Base-by-base conservation (phyloP, 176 grass and related monocot genomes). In the Tuctoria greenei region DNA sequence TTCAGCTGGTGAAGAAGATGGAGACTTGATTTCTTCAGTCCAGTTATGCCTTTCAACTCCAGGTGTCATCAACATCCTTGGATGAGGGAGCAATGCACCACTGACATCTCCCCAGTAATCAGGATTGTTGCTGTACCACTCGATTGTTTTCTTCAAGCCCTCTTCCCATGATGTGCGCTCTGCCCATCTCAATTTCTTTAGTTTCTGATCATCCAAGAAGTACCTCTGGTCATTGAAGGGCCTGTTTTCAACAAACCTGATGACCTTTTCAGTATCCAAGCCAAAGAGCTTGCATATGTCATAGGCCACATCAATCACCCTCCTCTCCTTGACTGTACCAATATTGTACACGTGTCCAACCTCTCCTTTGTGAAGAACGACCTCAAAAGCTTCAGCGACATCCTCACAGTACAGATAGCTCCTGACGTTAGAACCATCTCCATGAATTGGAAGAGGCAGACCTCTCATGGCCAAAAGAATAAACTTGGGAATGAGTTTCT, bases 171-270 rank as follows among this genome's bases (percentile, higher is more conserved):
- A 3, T 31, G 31, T 31, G 31, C 31, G 31, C 31, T 31, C 31
- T 31, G 3, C 31, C 31, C 31, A 31, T 31, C 31, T 88, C 71
- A 93, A 62, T 26, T 80, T 93, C 83, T 86, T 90, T 50, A 93
- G 78, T 42, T 93, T 93, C 68, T 93, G 85, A 47, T 90, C 91
- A 64, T 90, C 87, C 41, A 93, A 74, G 66, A 93, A 93, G 65
- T 93, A 93, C 50, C 84, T 89, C 79, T 93, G 91, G 47, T 93
- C 91, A 54, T 93, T 93, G 65, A 93, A 93, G 7, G 91, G 87
- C 31, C 88, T 83, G 78, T 93, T 86, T n/a, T 88, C 87, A 28
- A 93, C 87, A 54, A 83, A 88, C 64, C 46, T 81, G 64, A 90
- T 88, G 58, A 72, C 72, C 12, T 69, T 74, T 5, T 85, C 58